Conservation (phyloP, 148 eudicot genomes). For the Camellia lanceoleosa region DNA sequence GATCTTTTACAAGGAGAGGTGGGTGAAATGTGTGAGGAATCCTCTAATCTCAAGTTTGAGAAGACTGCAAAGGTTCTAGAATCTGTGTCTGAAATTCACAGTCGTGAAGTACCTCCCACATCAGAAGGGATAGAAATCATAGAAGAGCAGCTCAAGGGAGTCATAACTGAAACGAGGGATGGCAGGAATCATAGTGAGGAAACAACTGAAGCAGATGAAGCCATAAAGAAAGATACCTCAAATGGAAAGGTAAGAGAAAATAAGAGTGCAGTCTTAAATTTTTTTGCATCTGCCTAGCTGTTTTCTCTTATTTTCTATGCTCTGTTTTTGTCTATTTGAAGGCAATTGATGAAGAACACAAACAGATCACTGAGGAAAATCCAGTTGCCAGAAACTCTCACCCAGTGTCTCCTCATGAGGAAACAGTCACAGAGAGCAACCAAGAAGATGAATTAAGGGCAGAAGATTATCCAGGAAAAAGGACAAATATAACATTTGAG, state of each 20-base stretch:
- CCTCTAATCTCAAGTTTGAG: background rate
- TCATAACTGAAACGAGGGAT: slow-evolving; percentile 12
- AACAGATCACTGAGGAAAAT: slow-evolving; percentile 19
- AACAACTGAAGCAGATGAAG: slow-evolving; percentile 21
- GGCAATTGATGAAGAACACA: slow-evolving; percentile 1
- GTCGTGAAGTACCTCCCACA: slow-evolving; percentile 11
- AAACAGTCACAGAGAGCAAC: background rate
- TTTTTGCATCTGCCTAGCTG: background rate
- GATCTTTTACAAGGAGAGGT: background rate
- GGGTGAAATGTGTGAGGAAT: background rate
- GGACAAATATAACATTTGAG: background rate
- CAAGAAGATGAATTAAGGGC: slow-evolving; percentile 9
- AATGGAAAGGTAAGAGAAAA: slow-evolving; percentile 22
- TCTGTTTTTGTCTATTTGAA: background rate
- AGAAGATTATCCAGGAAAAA: slow-evolving; percentile 13
- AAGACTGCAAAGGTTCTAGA: slow-evolving; percentile 12
- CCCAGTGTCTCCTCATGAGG: slow-evolving; percentile 3
- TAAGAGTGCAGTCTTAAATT: background rate
- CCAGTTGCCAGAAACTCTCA: slow-evolving; percentile 15
- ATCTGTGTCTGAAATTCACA: slow-evolving; percentile 8
- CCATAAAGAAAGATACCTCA: slow-evolving; percentile 11
- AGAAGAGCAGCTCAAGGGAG: slow-evolving; percentile 19
- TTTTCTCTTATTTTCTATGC: background rate
- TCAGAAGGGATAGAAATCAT: slow-evolving; percentile 19
- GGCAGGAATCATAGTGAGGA: slow-evolving; percentile 7